Conservation (phyloP, 495 filamentous ascomycete species). For the Neurospora sp. region DNA sequence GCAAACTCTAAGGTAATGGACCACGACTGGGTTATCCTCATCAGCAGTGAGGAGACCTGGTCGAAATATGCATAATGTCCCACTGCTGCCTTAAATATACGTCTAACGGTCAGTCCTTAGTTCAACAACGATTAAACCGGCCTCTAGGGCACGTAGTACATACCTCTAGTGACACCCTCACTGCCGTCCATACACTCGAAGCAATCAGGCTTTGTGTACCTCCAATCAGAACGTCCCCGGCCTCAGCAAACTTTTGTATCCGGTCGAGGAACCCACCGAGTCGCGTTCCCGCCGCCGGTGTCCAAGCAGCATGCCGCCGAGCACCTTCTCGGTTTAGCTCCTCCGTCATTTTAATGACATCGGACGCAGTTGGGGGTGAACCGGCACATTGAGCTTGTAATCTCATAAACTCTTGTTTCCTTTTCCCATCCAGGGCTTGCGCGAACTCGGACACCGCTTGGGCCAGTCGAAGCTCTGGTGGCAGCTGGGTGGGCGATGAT, state of each 20-base stretch:
- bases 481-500: not conserved
- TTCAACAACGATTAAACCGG: too few species aligned
- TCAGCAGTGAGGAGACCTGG: not conserved
- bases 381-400: not conserved
- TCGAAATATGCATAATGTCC: not conserved
- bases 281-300: not conserved
- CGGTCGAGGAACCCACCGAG: not conserved
- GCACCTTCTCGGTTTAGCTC: not conserved
- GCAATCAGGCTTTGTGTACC: not conserved
- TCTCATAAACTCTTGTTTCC: not conserved
- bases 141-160: too few species aligned
- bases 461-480: not conserved
- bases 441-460: slow-evolving; percentile 1
- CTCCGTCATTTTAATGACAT: not conserved
- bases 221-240: not conserved
- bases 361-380: not conserved
- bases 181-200: not conserved
- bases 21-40: not conserved
- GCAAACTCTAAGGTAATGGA: not conserved
- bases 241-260: not conserved
- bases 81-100: not conserved
- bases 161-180: not conserved
- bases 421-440: not conserved
- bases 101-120: not conserved
- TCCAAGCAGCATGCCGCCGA: not conserved